phyloP scores from a whole-genome alignment of 2,329 filamentous ascomycete species.

The Fusarium tjaetaba region DNA sequence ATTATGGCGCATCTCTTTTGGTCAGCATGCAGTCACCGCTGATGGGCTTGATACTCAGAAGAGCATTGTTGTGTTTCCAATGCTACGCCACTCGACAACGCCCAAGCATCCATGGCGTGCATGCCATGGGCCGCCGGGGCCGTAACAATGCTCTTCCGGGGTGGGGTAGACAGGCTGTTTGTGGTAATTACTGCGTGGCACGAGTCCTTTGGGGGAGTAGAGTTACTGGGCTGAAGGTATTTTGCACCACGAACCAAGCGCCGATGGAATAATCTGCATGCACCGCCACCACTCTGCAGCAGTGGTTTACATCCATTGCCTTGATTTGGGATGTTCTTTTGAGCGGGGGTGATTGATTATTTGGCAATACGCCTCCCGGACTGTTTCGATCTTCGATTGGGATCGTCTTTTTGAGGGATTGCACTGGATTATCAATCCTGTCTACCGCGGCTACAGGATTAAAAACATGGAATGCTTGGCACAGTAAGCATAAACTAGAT shows the following conservation, averaged over 20 bases:
- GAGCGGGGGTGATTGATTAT: not conserved
- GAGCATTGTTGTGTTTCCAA: not conserved
- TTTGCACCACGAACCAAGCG: not conserved
- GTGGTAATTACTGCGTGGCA: constrained; percentile 8
- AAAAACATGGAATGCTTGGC: not conserved
- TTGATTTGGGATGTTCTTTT: not conserved
- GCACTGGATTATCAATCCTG: not conserved
- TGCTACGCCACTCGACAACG: constrained; percentile 6
- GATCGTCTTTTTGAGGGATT: not conserved
- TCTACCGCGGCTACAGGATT: not conserved
- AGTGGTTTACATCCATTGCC: not conserved
- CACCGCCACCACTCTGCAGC: constrained; percentile 15
- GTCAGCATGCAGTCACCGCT: not conserved
- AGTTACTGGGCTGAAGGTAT: not conserved
- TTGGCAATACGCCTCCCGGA: not conserved
- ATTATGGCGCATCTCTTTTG: not conserved
- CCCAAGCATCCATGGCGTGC: not conserved
- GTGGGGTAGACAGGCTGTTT: not conserved
- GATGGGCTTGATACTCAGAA: not conserved
- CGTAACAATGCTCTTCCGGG: constrained; percentile 16
- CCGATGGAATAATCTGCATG: not conserved
- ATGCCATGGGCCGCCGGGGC: not conserved
- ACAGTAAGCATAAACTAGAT: constrained; percentile 4
- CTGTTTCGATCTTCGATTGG: not conserved
- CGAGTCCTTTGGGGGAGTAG: not conserved